Evolutionary conservation across 768 basidiomycete species (phyloP), one percentile per base, ranked within the genome.

Genomic region (Podaxis mareebaensis): DNA sequence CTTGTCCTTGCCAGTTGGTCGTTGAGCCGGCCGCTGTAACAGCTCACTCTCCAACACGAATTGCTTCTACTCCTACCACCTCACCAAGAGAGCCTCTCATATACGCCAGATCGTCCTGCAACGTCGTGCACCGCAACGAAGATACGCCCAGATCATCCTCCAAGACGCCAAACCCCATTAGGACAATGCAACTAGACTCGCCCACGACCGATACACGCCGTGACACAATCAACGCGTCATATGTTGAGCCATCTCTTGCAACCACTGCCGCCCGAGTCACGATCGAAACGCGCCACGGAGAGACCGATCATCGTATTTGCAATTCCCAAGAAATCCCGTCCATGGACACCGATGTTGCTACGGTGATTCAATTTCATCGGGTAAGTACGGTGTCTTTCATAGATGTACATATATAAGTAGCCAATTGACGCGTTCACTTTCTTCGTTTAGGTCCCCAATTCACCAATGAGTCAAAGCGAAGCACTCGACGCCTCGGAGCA

Each of bases 331-430:
- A 40, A 15, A 40, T 26, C 39, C 26, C 6, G 46, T 20, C 46
- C 10, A 52, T 57, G 61, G 55, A 56, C 54, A 39, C 39, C 57
- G 61, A 57, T 53, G 36, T 51, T 56, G 46, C 61, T 39, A 63
- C 54, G 54, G 61, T 12, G 38, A 51, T 38, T 51, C 54, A 40
- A 36, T 51, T 33, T n/a, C 40, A 44, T 22, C 53, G 24, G 55
- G 61, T 63, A 63, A 6, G 33, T 22, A 30, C 48, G 28, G 11
- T 39, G 33, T 42, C 54, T 15, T 57, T 17, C 38, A 46, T 51
- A n/a, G 44, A 28, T 42, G 60, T 8, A 22, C 10, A n/a, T 56
- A 55, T 62, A 56, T 55, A 52, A 63, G 24, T 28, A 15, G 30
- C 33, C 28, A 4, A 51, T 8, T 57, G 3, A 39, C 20, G 15